Evolutionary conservation across 495 filamentous ascomycete species (phyloP).

Genomic region (Lophium mytilinum): DNA sequence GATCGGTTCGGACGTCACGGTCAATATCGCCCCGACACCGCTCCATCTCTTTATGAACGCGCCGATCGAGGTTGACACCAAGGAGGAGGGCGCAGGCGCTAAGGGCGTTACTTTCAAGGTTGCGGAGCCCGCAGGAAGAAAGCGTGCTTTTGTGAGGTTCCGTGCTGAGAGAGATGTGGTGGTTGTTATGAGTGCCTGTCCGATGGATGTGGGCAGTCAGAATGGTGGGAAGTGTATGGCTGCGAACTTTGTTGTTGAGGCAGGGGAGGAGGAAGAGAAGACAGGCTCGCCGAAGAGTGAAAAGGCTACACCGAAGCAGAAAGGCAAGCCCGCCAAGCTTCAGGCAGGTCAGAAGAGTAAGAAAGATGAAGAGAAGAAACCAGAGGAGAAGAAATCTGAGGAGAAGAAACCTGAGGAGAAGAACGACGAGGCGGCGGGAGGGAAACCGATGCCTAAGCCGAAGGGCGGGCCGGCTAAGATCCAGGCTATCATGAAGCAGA

Average conservation of each 20-base stretch:
- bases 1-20: slow-evolving; percentile 30
- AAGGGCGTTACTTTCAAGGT: slow-evolving; percentile 26
- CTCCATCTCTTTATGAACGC: slow-evolving; percentile 39
- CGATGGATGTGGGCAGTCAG: slow-evolving; percentile 32
- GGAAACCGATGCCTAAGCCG: slow-evolving; percentile 1
- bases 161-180: slow-evolving; percentile 36
- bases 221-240: slow-evolving; percentile 32
- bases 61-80: slow-evolving; percentile 14
- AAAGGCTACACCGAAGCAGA: background rate
- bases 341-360: background rate
- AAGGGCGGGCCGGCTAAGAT: background rate
- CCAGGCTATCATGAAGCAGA: background rate
- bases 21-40: slow-evolving; percentile 32
- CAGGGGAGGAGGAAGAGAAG: slow-evolving; percentile 13
- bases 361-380: background rate
- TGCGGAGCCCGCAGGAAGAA: slow-evolving; percentile 29
- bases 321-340: background rate
- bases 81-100: slow-evolving; percentile 18
- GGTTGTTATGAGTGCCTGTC: slow-evolving; percentile 38
- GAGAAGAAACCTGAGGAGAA: background rate
- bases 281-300: background rate
- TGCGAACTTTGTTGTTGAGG: slow-evolving; percentile 33
- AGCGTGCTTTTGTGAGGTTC: slow-evolving; percentile 32
- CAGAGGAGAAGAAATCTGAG: background rate
- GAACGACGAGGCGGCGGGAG: background rate